Conservation (phyloP, 2,329 filamentous ascomycete species). For the Sarocladium oryzae region DNA sequence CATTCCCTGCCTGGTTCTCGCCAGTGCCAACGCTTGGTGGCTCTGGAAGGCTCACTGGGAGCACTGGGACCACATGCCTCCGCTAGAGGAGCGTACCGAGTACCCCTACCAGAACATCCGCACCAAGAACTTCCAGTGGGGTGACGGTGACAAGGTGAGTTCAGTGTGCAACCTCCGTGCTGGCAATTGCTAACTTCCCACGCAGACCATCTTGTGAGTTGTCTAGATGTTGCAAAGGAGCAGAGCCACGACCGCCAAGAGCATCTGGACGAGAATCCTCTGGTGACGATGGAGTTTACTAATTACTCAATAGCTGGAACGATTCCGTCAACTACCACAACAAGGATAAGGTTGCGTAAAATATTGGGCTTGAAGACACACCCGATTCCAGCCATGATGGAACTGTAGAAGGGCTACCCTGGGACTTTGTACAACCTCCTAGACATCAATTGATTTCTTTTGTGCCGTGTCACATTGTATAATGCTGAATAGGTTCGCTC, state of each 20-base stretch:
- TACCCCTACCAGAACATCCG: constrained; percentile 98
- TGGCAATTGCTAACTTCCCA: constrained; percentile 19
- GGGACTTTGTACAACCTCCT: constrained; percentile 8
- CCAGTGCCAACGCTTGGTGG: constrained; percentile 75
- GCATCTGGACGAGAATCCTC: background rate
- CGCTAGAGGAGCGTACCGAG: constrained; percentile 84
- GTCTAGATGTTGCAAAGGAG: background rate
- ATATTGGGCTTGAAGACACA: background rate
- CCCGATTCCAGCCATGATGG: background rate
- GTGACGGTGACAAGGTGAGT: constrained; percentile 85
- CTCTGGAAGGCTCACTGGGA: constrained; percentile 97
- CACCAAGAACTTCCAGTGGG: constrained; percentile 92
- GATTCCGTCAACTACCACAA: constrained; percentile 94
- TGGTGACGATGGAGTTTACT: background rate
- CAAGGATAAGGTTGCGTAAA: constrained; percentile 59
- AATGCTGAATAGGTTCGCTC: too few relatives aligned
- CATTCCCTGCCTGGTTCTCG: constrained; percentile 65
- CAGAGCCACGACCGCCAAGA: background rate
- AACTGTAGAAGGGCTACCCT: constrained; percentile 1
- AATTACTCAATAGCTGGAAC: constrained; percentile 69
- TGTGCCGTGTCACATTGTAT: background rate
- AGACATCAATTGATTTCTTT: constrained; percentile 10
- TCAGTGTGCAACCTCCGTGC: constrained; percentile 2
- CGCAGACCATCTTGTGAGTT: constrained; percentile 60
- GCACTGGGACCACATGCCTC: constrained; percentile 79